Evolutionary conservation across 257 asterid genomes (phyloP).

Genomic region (Lycium barbarum): DNA sequence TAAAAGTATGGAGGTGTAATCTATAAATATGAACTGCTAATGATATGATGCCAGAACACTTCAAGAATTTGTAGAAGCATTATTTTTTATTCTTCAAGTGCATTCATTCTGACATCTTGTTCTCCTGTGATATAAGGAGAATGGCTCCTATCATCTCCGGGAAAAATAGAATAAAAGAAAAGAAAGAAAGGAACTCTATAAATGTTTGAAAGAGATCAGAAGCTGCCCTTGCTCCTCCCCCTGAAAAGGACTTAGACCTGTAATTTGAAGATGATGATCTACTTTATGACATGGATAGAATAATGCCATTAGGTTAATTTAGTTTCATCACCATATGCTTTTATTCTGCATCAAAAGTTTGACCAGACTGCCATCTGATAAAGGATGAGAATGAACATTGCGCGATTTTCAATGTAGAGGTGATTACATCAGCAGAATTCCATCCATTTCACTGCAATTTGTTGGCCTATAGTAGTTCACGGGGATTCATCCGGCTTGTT

Average conservation of each 20-base stretch:
- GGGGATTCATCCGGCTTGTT: conserved; percentile 86
- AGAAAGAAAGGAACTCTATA: neutral
- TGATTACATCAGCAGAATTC: conserved; percentile 88
- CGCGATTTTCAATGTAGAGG: conserved; percentile 50
- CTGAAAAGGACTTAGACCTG: neutral
- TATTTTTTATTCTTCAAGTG: neutral
- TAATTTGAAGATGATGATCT: neutral
- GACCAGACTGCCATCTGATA: conserved; percentile 21
- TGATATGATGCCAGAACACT: neutral
- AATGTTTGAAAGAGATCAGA: neutral
- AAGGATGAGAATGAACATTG: neutral
- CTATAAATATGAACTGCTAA: neutral
- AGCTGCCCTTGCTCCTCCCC: neutral
- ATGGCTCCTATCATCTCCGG: conserved; percentile 7
- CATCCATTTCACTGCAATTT: conserved; percentile 89
- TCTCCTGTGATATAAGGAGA: conserved; percentile 19
- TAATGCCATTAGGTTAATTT: neutral
- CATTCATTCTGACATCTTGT: neutral
- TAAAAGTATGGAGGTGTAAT: neutral
- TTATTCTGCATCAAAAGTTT: neutral
- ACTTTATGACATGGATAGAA: neutral
- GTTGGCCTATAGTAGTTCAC: conserved; percentile 87
- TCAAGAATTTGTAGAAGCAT: neutral
- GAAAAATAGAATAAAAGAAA: conserved; percentile 8
- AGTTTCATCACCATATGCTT: conserved; percentile 21